These are phyloP conservation scores for Ascochyta rabiei DNA, from an alignment of 2,329 filamentous ascomycete species.

Conservation along the genomic window DNA sequence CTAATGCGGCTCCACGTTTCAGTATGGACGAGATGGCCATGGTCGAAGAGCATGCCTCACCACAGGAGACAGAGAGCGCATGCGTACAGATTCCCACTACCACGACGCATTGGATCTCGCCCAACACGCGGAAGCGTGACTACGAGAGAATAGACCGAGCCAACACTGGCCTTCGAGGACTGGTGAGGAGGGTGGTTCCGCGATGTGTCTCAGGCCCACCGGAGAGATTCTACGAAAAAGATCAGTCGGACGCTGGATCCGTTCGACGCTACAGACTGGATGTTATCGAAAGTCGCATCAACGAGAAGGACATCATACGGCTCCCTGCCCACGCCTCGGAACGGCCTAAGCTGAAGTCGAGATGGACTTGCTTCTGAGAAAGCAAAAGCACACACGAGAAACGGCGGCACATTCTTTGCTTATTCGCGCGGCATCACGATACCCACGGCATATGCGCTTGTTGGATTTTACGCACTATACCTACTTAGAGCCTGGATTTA, in stretches of 20 bases:
- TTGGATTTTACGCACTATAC: slow-evolving; percentile 23
- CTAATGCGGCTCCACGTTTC: slow-evolving; percentile 21
- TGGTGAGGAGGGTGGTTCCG: slow-evolving; percentile 40
- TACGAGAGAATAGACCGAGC: slow-evolving; percentile 48
- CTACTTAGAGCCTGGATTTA: slow-evolving; percentile 25
- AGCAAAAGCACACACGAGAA: slow-evolving; percentile 4
- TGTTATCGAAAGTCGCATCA: slow-evolving; percentile 30
- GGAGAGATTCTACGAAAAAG: slow-evolving; percentile 47
- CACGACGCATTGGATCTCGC: slow-evolving; percentile 48
- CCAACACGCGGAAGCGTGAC: slow-evolving; percentile 41
- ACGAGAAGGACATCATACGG: slow-evolving; percentile 29
- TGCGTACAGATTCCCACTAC: slow-evolving; percentile 26
- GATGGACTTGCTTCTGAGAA: slow-evolving; percentile 37
- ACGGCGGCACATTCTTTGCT: slow-evolving; percentile 22
- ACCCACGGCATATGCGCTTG: slow-evolving; percentile 35
- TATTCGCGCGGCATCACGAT: slow-evolving; percentile 35
- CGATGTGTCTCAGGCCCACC: slow-evolving; percentile 41
- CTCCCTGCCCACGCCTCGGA: slow-evolving; percentile 17
- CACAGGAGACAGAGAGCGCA: slow-evolving; percentile 28
- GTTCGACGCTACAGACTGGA: slow-evolving; percentile 47
- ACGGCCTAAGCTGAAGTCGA: slow-evolving; percentile 23
- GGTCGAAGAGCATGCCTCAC: slow-evolving; percentile 14
- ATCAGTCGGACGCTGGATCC: slow-evolving; percentile 43
- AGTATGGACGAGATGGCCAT: slow-evolving; percentile 25
- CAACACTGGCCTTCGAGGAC: slow-evolving; percentile 45